Evolutionary conservation across 495 filamentous ascomycete species (phyloP).

Genomic region (Aspergillus bridgeri): DNA sequence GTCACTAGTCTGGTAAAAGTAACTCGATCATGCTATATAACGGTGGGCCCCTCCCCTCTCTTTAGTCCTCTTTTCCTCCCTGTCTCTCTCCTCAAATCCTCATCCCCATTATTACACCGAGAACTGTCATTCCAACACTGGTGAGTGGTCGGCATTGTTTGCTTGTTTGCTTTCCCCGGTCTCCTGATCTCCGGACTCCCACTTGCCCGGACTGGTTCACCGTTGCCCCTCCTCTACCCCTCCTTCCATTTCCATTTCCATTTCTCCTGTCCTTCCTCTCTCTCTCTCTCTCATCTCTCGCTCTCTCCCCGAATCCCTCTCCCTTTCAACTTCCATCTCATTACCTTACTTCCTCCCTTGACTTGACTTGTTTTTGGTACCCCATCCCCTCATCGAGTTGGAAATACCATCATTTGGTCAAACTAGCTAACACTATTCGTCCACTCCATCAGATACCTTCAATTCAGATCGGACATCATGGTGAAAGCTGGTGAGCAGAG

Average conservation of each 20-base stretch:
- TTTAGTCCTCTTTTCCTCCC: background rate
- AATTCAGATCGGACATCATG: slow-evolving; percentile 52
- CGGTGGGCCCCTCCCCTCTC: background rate
- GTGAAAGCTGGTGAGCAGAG: slow-evolving; percentile 75
- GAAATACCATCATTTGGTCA: background rate
- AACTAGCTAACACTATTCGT: background rate
- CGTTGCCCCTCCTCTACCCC: background rate
- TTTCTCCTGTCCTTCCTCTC: slow-evolving; percentile 11
- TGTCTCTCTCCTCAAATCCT: too few relatives aligned
- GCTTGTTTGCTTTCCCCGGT: background rate
- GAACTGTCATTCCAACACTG: too few relatives aligned
- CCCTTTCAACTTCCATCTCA: slow-evolving; percentile 2
- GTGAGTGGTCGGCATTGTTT: too few relatives aligned
- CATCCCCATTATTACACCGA: too few relatives aligned
- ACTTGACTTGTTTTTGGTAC: slow-evolving; percentile 10
- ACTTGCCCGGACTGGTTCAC: background rate
- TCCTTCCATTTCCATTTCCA: slow-evolving; percentile 17
- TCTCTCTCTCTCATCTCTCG: slow-evolving; percentile 15
- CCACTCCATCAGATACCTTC: background rate
- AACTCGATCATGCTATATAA: background rate
- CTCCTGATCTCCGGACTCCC: background rate
- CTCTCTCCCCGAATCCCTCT: slow-evolving; percentile 9
- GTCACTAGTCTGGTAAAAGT: too few relatives aligned
- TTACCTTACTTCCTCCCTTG: slow-evolving; percentile 12
- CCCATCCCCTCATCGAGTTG: background rate